Conservation (phyloP, 2,329 filamentous ascomycete species). For the Nothophaeocryptopus gaeumannii region DNA sequence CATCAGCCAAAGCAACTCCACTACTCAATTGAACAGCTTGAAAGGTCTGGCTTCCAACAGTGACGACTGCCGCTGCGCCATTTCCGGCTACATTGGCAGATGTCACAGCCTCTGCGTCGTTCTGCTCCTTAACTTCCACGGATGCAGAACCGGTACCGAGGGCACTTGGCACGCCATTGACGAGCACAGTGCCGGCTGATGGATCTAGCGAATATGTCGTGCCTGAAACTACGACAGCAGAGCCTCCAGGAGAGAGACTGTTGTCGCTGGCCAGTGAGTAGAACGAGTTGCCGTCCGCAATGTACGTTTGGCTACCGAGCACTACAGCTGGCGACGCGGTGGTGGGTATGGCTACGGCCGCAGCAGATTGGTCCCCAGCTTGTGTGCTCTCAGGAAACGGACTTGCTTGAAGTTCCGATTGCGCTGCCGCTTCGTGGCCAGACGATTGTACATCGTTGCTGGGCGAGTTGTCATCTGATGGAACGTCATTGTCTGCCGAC, state of each 20-base stretch:
- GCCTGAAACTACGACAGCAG: conserved; percentile 1
- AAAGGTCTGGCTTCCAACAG: neutral
- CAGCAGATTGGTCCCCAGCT: too few species aligned
- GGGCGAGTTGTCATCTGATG: too few species aligned
- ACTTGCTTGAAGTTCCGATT: too few species aligned
- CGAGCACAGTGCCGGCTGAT: neutral
- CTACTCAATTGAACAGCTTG: neutral
- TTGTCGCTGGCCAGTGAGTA: too few species aligned
- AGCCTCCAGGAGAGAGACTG: neutral
- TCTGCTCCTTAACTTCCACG: neutral
- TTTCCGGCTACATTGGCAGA: neutral
- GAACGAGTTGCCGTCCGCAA: too few species aligned
- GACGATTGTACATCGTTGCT: too few species aligned
- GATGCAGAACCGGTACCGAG: neutral
- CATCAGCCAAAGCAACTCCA: conserved; percentile 1
- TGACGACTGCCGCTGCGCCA: neutral
- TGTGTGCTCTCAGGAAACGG: too few species aligned
- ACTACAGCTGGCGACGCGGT: too few species aligned
- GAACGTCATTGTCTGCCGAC: too few species aligned
- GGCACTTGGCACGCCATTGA: conserved; percentile 1
- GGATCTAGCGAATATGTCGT: neutral
- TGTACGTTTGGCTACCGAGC: too few species aligned
- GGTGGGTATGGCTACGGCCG: too few species aligned
- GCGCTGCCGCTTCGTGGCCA: too few species aligned
- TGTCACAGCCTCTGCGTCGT: neutral